A percentile compares a stretch with the other conserved stretches of the same genome.
Evolutionary conservation across 139 green algal genomes (phyloP).

Genomic region (Chlorella vulgaris): DNA sequence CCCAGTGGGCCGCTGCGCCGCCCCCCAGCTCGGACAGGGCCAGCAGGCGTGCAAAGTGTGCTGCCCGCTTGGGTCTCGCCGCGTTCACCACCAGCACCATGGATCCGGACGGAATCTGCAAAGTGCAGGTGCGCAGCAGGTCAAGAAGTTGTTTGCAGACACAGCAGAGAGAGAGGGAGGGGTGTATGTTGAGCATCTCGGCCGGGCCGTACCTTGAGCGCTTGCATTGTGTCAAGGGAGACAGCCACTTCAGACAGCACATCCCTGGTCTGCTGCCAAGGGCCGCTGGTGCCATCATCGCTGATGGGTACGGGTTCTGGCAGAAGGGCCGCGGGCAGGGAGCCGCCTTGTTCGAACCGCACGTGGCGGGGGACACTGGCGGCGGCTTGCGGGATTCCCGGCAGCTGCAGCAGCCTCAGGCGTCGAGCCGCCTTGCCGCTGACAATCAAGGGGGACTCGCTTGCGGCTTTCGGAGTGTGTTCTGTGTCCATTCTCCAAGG

Average conservation of each 20-base stretch:
- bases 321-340: constrained; percentile 9
- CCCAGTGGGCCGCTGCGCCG: not conserved
- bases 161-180: not conserved
- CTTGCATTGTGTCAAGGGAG: not conserved
- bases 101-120: constrained; percentile 30
- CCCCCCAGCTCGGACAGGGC: not conserved
- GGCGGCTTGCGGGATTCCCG: not conserved
- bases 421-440: constrained; percentile 13
- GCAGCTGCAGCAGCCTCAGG: constrained; percentile 27
- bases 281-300: not conserved
- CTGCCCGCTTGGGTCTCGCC: not conserved
- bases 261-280: constrained; percentile 16
- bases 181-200: not conserved
- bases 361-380: not conserved
- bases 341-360: not conserved
- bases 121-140: not conserved
- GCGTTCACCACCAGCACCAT: constrained; percentile 20
- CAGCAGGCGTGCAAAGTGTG: constrained; percentile 27
- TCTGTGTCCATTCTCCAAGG: not conserved
- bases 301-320: not conserved
- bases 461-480: not conserved
- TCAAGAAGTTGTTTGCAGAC: not conserved
- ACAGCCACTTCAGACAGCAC: constrained; percentile 29
- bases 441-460: constrained; percentile 2
- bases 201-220: constrained; percentile 11